Evolutionary conservation across 108 stramenopile species (phyloP), one percentile per base, ranked within the genome.

Genomic region (Chaetoceros muelleri): DNA sequence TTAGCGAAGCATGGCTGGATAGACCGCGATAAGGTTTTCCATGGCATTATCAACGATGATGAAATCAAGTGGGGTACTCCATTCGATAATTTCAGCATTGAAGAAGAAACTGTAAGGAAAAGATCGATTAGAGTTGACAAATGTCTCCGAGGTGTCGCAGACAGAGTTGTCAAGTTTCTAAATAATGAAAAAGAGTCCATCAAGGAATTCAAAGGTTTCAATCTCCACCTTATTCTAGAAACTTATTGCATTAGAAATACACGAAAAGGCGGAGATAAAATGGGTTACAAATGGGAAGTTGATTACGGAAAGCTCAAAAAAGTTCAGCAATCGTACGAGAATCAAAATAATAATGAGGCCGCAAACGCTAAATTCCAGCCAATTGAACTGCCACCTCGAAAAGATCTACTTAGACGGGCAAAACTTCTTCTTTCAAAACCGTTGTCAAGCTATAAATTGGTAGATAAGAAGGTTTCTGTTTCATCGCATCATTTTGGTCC

Each of bases 1-100:
- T 74, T 82, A 24, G 65, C 58, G 0, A 84, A 87, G 64, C 90
- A 92, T 62, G 90, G 90, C 20, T 92, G 84, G 84, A 60, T 85
- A 34, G 90, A 92, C 28, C 51, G 68, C 2, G 82, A 80, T 19
- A 8, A 57, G 13, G 29, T 56, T 55, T 73, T 61, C 8, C 66
- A 57, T 24, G 71, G 72, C 0, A 85, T 87, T 21, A 57, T 51
- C 7, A 61, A 70, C 44, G 89, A 90, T 46, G 55, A 69, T 21
- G 53, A 53, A 0, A 81, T 90, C 18, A 55, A 65, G 29, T 90
- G 89, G 89, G 81, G 81, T 7, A 53, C 61, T 40, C 85, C 89
- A 8, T 87, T 85, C 52, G 75, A 80, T 44, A 62, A 53, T 30
- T 29, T 44, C 20, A 49, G 50, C 28, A 30, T 46, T 24, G 28